Evolutionary conservation across 1,139 yeast genomes (phyloP).

Genomic region (Meyerozyma elateridarum): DNA sequence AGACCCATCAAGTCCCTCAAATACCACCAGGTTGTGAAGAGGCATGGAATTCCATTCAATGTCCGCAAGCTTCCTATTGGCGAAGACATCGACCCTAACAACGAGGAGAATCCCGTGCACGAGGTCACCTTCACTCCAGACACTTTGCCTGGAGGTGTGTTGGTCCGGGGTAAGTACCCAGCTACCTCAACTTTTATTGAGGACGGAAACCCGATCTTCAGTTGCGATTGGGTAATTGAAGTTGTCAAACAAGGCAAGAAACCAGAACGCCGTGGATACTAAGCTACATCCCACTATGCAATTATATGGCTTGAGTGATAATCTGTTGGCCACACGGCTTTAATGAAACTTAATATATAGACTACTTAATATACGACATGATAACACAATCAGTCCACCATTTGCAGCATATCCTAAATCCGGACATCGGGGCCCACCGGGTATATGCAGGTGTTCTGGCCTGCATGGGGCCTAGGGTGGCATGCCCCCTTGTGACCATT

Average conservation of each 20-base stretch:
- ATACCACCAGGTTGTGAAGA: slow-evolving; percentile 32
- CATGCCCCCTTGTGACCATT: too few relatives aligned
- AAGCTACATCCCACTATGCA: too few relatives aligned
- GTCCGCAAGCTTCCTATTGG: slow-evolving; percentile 21
- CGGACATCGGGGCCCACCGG: too few relatives aligned
- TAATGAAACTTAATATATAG: too few relatives aligned
- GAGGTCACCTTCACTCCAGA: slow-evolving; percentile 26
- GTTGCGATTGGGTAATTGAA: slow-evolving; percentile 26
- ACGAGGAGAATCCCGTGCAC: slow-evolving; percentile 13
- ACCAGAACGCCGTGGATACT: slow-evolving; percentile 15
- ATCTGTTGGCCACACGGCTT: too few relatives aligned
- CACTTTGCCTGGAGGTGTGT: slow-evolving; percentile 30
- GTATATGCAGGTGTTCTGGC: too few relatives aligned
- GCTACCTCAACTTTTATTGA: slow-evolving; percentile 26
- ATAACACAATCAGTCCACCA: too few relatives aligned
- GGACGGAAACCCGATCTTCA: slow-evolving; percentile 22
- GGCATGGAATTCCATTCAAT: slow-evolving; percentile 26
- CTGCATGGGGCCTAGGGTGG: too few relatives aligned
- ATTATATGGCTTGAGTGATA: too few relatives aligned
- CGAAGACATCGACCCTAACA: slow-evolving; percentile 17
- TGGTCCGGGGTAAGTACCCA: slow-evolving; percentile 30
- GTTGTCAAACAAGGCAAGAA: slow-evolving; percentile 19
- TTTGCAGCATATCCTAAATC: too few relatives aligned
- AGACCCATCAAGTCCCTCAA: slow-evolving; percentile 21
- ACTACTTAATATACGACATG: too few relatives aligned